phyloP scores from a whole-genome alignment of 2,329 filamentous ascomycete species.

The Coniochaeta sp. region DNA sequence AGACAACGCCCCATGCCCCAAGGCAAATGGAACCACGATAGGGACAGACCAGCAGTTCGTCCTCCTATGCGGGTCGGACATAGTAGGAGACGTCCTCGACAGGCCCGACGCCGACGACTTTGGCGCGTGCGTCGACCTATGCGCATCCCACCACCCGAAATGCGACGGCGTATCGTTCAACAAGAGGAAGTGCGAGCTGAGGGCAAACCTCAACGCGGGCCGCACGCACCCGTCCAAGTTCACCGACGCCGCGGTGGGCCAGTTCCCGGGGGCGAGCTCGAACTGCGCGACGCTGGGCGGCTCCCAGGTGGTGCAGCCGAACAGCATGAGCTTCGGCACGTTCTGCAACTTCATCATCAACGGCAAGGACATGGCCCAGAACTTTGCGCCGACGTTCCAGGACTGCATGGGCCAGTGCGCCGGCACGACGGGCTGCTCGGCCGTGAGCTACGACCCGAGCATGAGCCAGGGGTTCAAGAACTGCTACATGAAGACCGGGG shows the following conservation, averaged over 20 bases:
- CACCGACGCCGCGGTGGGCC: slow-evolving; percentile 17
- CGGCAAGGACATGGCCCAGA: slow-evolving; percentile 19
- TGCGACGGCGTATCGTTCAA: slow-evolving; percentile 19
- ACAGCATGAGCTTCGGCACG: slow-evolving; percentile 12
- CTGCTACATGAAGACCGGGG: slow-evolving; percentile 20
- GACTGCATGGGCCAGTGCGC: slow-evolving; percentile 20
- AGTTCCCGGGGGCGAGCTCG: slow-evolving; percentile 16
- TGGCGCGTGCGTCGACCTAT: slow-evolving; percentile 18
- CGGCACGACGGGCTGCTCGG: slow-evolving; percentile 15
- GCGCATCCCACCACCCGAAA: slow-evolving; percentile 20
- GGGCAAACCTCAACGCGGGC: slow-evolving; percentile 7
- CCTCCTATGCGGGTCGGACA: slow-evolving; percentile 16
- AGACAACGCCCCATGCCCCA: slow-evolving; percentile 12
- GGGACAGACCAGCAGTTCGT: slow-evolving; percentile 18
- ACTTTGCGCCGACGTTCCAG: slow-evolving; percentile 18
- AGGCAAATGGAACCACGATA: slow-evolving; percentile 18
- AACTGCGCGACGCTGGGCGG: slow-evolving; percentile 16
- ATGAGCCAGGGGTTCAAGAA: slow-evolving; percentile 21
- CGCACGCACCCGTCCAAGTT: slow-evolving; percentile 7
- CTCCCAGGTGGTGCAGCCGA: slow-evolving; percentile 5
- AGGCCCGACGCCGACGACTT: slow-evolving; percentile 12
- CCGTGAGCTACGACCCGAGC: slow-evolving; percentile 17
- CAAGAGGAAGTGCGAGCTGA: slow-evolving; percentile 18
- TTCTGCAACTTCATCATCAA: slow-evolving; percentile 19
- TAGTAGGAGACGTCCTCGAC: slow-evolving; percentile 14